phyloP scores from a whole-genome alignment of 345 rosid genomes.

The Toxicodendron radicans region DNA sequence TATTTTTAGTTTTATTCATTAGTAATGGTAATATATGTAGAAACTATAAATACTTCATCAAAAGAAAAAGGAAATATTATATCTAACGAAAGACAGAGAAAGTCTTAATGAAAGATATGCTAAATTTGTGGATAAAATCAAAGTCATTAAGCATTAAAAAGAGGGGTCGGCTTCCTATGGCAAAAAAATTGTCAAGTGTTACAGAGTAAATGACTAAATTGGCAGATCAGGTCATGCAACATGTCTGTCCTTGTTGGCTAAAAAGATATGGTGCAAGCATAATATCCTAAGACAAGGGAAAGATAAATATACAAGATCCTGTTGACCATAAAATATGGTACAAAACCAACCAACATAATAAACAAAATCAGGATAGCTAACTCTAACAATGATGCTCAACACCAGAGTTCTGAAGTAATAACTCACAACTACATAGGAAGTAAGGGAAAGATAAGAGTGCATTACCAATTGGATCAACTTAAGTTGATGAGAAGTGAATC shows the following conservation, averaged over 20 bases:
- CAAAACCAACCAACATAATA: not conserved
- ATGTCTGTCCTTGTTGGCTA: not conserved
- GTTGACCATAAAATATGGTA: not conserved
- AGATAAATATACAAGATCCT: not conserved
- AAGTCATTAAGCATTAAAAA: not conserved
- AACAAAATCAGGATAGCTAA: not conserved
- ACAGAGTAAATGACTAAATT: not conserved
- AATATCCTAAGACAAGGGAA: not conserved
- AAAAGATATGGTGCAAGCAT: not conserved
- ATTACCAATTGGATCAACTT: slow-evolving; percentile 69
- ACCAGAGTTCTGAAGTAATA: not conserved
- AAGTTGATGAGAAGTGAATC: slow-evolving; percentile 81
- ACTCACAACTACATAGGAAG: not conserved
- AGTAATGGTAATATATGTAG: slow-evolving; percentile 1
- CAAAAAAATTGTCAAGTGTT: not conserved
- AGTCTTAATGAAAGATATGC: not conserved
- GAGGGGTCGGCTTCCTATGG: not conserved
- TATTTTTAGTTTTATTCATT: slow-evolving; percentile 8
- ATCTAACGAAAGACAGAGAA: not conserved
- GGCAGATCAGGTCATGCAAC: not conserved
- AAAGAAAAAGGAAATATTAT: not conserved
- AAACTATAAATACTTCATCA: not conserved
- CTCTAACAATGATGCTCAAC: not conserved
- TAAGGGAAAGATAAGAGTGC: slow-evolving; percentile 2
- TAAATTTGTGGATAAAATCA: not conserved